A percentile compares a stretch with the other conserved stretches of the same genome.
These are phyloP conservation scores for Closterium sp. DNA, from an alignment of 139 green algal species.

Conservation along the genomic window DNA sequence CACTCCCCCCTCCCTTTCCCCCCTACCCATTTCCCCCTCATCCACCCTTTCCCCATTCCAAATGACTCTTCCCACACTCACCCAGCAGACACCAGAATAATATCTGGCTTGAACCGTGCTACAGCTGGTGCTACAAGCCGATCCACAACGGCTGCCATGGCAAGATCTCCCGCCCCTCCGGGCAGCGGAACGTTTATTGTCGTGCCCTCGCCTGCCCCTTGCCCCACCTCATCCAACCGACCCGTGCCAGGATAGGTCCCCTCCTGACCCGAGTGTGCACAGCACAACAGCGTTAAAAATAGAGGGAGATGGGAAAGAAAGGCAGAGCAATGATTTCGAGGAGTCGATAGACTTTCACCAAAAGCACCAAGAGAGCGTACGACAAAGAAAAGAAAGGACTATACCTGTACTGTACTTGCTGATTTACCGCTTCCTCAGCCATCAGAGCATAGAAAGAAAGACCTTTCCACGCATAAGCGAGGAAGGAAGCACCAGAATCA, in stretches of 20 bases:
- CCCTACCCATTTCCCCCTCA: not conserved
- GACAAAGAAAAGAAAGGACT: no score
- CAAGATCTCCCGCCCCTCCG: constrained; percentile 64
- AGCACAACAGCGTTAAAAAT: not conserved
- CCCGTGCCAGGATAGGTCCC: constrained; percentile 67
- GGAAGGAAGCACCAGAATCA: not conserved
- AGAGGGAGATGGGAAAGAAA: not conserved
- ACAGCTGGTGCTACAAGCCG: constrained; percentile 74
- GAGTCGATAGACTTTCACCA: no score
- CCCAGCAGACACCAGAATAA: constrained; percentile 80
- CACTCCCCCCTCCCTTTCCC: not conserved
- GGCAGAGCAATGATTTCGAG: not conserved
- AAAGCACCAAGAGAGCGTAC: no score
- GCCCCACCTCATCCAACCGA: constrained; percentile 62
- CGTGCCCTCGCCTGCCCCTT: constrained; percentile 65
- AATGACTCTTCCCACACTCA: constrained; percentile 14
- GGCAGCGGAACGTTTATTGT: constrained; percentile 59
- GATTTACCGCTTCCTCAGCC: not conserved
- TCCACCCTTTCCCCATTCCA: not conserved
- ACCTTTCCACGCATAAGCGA: not conserved
- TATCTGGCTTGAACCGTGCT: constrained; percentile 74
- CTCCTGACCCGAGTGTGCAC: not conserved
- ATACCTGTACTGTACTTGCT: not conserved
- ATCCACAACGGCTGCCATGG: constrained; percentile 65
- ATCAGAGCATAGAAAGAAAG: not conserved